A percentile compares a stretch with the other conserved stretches of the same genome.
phyloP scores from a whole-genome alignment of 2,329 filamentous ascomycete species.

The Cytospora piceae region DNA sequence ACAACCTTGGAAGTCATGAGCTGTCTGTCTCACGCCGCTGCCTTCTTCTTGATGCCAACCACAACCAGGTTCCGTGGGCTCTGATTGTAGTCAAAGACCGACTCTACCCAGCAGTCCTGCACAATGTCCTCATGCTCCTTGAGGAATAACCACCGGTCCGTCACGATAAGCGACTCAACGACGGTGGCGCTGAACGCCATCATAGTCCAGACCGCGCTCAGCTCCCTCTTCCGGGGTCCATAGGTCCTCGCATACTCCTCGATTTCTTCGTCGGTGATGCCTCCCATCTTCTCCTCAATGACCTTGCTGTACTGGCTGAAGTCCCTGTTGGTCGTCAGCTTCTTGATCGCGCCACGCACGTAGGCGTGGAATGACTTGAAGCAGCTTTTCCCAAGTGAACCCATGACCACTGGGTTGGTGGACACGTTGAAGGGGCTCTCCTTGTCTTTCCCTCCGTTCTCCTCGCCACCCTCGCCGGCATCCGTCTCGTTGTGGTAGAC shows the following conservation, averaged over 20 bases:
- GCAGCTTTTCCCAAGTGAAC: slow-evolving; percentile 77
- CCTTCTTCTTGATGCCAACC: slow-evolving; percentile 74
- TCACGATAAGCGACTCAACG: slow-evolving; percentile 86
- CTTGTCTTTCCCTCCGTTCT: slow-evolving; percentile 11
- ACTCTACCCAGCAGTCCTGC: slow-evolving; percentile 83
- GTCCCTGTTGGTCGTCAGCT: slow-evolving; percentile 64
- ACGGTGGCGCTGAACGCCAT: slow-evolving; percentile 95
- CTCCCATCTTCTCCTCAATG: slow-evolving; percentile 67
- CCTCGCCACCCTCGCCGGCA: slow-evolving; percentile 11
- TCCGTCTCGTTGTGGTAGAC: slow-evolving; percentile 46
- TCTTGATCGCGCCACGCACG: slow-evolving; percentile 77
- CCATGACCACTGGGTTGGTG: slow-evolving; percentile 83
- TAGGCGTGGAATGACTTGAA: slow-evolving; percentile 78
- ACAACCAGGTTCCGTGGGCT: slow-evolving; percentile 93
- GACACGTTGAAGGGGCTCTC: slow-evolving; percentile 56
- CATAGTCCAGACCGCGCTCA: slow-evolving; percentile 87
- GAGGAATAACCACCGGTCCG: slow-evolving; percentile 87
- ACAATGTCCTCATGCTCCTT: slow-evolving; percentile 74
- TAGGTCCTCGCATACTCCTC: slow-evolving; percentile 69
- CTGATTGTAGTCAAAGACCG: slow-evolving; percentile 84
- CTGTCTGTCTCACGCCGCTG: neutral
- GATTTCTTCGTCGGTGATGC: slow-evolving; percentile 76
- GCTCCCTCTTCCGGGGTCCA: slow-evolving; percentile 70
- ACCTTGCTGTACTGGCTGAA: slow-evolving; percentile 61
- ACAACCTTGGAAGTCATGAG: neutral